Conservation (phyloP, 192 early-diverging fungal species). For the Lunasporangiospora selenospora region DNA sequence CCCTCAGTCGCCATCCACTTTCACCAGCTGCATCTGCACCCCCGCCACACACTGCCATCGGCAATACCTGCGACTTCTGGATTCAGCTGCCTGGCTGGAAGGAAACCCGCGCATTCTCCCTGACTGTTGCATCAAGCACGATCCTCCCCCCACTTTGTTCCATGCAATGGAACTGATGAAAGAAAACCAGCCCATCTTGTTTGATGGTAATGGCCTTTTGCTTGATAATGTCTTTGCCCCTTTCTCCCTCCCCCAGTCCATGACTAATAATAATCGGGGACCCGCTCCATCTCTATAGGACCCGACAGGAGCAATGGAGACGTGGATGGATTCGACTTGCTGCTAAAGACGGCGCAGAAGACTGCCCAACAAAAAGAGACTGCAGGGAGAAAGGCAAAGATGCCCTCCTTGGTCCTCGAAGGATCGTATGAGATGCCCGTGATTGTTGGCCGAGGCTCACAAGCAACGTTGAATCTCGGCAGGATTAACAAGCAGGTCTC, state of each 20-base stretch:
- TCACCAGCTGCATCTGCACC: too few species aligned
- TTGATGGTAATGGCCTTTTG: slow-evolving; percentile 7
- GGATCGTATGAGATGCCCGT: slow-evolving; percentile 39
- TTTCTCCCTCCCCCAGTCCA: too few species aligned
- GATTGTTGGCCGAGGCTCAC: slow-evolving; percentile 55
- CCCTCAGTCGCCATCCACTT: too few species aligned
- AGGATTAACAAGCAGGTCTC: slow-evolving; percentile 57
- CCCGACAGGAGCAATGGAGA: slow-evolving; percentile 9
- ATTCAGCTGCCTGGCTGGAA: too few species aligned
- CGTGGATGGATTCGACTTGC: slow-evolving; percentile 29
- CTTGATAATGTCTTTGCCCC: background rate
- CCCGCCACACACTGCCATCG: too few species aligned
- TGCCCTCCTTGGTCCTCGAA: slow-evolving; percentile 22
- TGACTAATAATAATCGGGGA: too few species aligned
- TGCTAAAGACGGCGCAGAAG: slow-evolving; percentile 30
- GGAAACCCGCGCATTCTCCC: too few species aligned
- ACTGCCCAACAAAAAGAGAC: slow-evolving; percentile 2
- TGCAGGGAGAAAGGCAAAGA: slow-evolving; percentile 9
- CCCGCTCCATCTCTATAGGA: background rate
- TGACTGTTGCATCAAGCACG: too few species aligned
- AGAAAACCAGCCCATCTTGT: slow-evolving; percentile 20
- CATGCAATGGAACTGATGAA: slow-evolving; percentile 34
- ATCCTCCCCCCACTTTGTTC: background rate
- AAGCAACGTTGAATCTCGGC: slow-evolving; percentile 55
- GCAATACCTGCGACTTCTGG: too few species aligned